phyloP scores from a whole-genome alignment of 352 stramenopile species.

The Peronosclerospora sorghi region DNA sequence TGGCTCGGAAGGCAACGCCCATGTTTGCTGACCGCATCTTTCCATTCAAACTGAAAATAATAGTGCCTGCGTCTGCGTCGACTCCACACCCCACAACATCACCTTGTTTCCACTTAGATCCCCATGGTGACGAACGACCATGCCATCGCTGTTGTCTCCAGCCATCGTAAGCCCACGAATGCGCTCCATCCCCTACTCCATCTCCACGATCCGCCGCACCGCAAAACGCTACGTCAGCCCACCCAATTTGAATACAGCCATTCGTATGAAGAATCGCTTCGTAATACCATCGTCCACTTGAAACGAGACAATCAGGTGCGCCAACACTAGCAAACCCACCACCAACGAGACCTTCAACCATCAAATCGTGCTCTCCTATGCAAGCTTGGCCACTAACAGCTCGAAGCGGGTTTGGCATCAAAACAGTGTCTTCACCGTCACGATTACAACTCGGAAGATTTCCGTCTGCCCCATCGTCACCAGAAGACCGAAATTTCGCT shows the following conservation, averaged over 20 bases:
- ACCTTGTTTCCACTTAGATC: slow-evolving; percentile 85
- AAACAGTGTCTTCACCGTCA: slow-evolving; percentile 25
- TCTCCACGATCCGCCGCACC: slow-evolving; percentile 81
- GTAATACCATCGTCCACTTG: slow-evolving; percentile 81
- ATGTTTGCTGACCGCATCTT: slow-evolving; percentile 81
- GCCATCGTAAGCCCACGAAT: slow-evolving; percentile 91
- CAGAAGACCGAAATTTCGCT: slow-evolving; percentile 30
- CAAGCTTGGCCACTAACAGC: slow-evolving; percentile 79
- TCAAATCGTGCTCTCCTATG: slow-evolving; percentile 73
- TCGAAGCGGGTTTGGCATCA: slow-evolving; percentile 71
- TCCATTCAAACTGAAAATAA: slow-evolving; percentile 89
- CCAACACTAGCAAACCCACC: slow-evolving; percentile 80
- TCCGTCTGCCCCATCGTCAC: slow-evolving; percentile 22
- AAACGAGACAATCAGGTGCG: slow-evolving; percentile 70
- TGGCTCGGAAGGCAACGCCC: slow-evolving; percentile 70
- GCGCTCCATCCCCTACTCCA: slow-evolving; percentile 85
- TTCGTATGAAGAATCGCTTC: slow-evolving; percentile 89
- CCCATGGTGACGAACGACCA: slow-evolving; percentile 73
- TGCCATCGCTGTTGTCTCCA: slow-evolving; percentile 89
- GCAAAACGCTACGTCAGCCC: slow-evolving; percentile 84
- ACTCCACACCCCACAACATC: slow-evolving; percentile 87
- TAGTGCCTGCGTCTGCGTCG: slow-evolving; percentile 76
- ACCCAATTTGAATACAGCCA: slow-evolving; percentile 91
- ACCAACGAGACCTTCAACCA: slow-evolving; percentile 77
- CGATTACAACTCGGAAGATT: slow-evolving; percentile 5